Evolutionary conservation across 345 rosid species (phyloP).

Genomic region (Psidium friedrichsthalianum): DNA sequence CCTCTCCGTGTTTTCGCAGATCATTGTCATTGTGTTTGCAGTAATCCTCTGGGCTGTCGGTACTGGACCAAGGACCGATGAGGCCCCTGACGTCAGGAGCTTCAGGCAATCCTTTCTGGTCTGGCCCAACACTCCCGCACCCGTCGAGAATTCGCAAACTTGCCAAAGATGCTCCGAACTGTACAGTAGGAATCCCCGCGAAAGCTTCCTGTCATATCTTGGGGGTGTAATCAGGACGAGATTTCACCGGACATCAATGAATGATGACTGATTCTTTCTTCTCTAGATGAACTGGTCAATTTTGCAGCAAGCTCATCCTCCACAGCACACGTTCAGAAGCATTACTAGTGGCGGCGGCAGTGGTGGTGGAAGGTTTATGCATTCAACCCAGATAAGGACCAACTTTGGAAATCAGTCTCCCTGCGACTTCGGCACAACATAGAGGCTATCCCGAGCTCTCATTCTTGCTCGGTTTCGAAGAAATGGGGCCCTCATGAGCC

Average conservation of each 20-base stretch:
- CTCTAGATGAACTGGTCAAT: not conserved
- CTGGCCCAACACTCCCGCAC: not conserved
- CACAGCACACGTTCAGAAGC: not conserved
- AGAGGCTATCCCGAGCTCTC: not conserved
- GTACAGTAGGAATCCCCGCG: not conserved
- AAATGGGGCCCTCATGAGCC: not conserved
- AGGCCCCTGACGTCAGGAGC: not conserved
- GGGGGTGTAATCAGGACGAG: not conserved
- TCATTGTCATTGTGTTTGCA: conserved; percentile 12
- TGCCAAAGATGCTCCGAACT: conserved; percentile 14
- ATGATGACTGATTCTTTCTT: not conserved
- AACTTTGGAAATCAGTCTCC: not conserved
- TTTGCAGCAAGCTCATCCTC: not conserved
- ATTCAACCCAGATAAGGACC: not conserved
- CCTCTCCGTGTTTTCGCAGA: conserved; percentile 11
- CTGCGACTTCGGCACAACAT: not conserved
- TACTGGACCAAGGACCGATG: conserved; percentile 2
- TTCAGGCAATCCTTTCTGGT: not conserved
- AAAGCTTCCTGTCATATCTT: conserved; percentile 8
- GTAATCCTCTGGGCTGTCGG: conserved; percentile 20
- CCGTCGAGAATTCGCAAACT: not conserved
- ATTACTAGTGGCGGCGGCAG: not conserved
- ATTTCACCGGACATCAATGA: conserved; percentile 5
- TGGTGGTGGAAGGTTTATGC: not conserved
- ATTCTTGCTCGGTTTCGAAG: not conserved